Base-by-base conservation (phyloP, 1,284 basidiomycete genomes). In the Athelia sp. region DNA sequence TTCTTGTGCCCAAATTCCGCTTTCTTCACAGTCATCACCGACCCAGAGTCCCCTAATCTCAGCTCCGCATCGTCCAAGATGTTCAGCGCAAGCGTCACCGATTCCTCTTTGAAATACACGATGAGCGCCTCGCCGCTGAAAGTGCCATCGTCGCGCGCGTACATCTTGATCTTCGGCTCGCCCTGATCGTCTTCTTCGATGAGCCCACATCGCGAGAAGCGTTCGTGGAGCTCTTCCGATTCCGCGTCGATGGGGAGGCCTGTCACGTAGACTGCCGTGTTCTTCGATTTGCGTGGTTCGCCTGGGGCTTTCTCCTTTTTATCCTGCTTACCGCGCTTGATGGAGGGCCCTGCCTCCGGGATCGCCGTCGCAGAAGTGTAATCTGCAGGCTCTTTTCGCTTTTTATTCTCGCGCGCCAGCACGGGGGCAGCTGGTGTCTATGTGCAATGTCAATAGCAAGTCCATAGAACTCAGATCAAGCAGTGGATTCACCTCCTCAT, bases 71-170 rank as follows among this genome's bases (percentile, higher is more conserved):
- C 96, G 65, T 98, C 95, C 51, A 99, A 74, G 53, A 99, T 75
- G 54, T 78, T 88, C 49, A 93, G 69, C 2, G 95, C 96, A 48
- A 99, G 75, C 11, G 76, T 72, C 15, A 99, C 97, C 24, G 90
- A 94, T 54, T 95, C 96, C 62, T 96, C 93, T 66, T 98, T 98
- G 76, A 98, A 97, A 67, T 92, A 99, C 43, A 98, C 93, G 50
- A 99, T 86, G 54, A 99, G 71, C 1, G 96, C 96, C 57, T 99
- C 96, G 29, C 97, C 96, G 60, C 84, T 97, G 68, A 98, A 98
- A 29, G 76, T 69, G n/a, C 93, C 93, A 53, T 91, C 85, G 2
- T 91, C 91, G 54, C 83, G 84, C 49, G 88, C 85, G 67, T 99
- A 99, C 72, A 99, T 77, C 73, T 99, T 98, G 65, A 98, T 80